Evolutionary conservation across 1,284 basidiomycete species (phyloP).

Genomic region (Tilletia walkeri): DNA sequence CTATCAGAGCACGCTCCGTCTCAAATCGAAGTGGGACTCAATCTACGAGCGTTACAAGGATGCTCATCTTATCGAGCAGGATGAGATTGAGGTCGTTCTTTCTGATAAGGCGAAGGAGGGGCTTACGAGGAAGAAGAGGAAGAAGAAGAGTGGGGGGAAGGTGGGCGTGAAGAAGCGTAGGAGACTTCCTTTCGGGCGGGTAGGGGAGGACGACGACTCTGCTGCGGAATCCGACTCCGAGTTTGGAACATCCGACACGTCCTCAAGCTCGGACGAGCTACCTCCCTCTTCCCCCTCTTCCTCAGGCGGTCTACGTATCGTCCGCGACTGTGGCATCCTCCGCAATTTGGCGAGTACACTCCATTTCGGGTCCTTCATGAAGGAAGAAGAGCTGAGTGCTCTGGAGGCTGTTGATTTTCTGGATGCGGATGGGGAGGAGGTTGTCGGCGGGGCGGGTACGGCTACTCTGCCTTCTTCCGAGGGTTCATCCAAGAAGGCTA

Average conservation of each 20-base stretch:
- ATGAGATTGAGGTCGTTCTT: conserved; percentile 40
- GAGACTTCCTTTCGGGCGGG: too few relatives aligned
- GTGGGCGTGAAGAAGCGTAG: background rate
- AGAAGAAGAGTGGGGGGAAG: background rate
- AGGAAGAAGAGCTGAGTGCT: conserved; percentile 40
- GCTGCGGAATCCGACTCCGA: too few relatives aligned
- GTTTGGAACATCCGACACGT: too few relatives aligned
- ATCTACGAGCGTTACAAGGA: conserved; percentile 51
- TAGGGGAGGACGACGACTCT: too few relatives aligned
- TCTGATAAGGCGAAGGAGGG: conserved; percentile 6
- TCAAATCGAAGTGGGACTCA: conserved; percentile 49
- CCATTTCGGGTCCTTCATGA: conserved; percentile 49
- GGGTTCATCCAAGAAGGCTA: background rate
- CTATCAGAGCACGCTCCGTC: conserved; percentile 43
- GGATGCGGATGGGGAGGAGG: background rate
- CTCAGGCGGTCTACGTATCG: background rate
- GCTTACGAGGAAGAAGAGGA: background rate
- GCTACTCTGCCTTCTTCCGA: background rate
- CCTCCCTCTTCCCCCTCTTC: background rate
- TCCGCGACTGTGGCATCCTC: conserved; percentile 46
- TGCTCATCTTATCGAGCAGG: conserved; percentile 48
- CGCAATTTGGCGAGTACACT: conserved; percentile 33
- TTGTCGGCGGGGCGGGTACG: too few relatives aligned
- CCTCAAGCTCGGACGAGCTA: too few relatives aligned
- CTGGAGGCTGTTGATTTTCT: background rate